phyloP scores from a whole-genome alignment of 2,329 filamentous ascomycete species.

The Rhytidhysteron rufulum region DNA sequence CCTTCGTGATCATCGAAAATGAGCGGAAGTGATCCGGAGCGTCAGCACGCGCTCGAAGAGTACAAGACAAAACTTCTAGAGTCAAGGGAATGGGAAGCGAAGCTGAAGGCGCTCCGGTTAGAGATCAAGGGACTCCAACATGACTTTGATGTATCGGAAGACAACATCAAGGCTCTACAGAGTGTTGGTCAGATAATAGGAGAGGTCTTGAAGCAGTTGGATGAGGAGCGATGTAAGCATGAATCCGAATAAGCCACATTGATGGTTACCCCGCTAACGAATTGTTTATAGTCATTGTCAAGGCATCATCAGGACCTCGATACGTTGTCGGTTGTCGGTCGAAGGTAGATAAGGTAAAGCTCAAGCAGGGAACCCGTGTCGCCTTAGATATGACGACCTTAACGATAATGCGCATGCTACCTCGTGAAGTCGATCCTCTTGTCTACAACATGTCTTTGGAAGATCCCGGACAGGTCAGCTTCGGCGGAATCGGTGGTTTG shows the following conservation, averaged over 20 bases:
- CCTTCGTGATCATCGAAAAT: conserved; percentile 19
- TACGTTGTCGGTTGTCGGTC: conserved; percentile 98
- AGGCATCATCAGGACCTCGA: conserved; percentile 92
- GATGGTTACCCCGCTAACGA: no score
- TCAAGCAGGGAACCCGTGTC: conserved; percentile 97
- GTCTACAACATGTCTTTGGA: conserved; percentile 99
- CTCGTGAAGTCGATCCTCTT: conserved; percentile 93
- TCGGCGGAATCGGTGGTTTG: conserved; percentile 92
- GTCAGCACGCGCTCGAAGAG: conserved; percentile 49
- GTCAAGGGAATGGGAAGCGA: conserved; percentile 97
- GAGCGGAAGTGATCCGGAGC: conserved; percentile 45
- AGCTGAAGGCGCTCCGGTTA: conserved; percentile 87
- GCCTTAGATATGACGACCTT: conserved; percentile 99
- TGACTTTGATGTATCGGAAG: conserved; percentile 94
- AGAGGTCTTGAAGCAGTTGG: conserved; percentile 96
- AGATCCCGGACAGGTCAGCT: conserved; percentile 95
- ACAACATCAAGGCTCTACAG: conserved; percentile 98
- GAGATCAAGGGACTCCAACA: conserved; percentile 95
- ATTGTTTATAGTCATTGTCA: conserved; percentile 96
- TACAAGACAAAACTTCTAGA: conserved; percentile 65
- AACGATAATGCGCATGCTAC: conserved; percentile 99
- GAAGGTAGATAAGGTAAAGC: conserved; percentile 94
- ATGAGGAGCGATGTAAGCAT: conserved; percentile 97
- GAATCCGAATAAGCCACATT: no score
- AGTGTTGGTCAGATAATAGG: conserved; percentile 99